phyloP scores from a whole-genome alignment of 768 basidiomycete genomes.

The Pisolithus sp. region DNA sequence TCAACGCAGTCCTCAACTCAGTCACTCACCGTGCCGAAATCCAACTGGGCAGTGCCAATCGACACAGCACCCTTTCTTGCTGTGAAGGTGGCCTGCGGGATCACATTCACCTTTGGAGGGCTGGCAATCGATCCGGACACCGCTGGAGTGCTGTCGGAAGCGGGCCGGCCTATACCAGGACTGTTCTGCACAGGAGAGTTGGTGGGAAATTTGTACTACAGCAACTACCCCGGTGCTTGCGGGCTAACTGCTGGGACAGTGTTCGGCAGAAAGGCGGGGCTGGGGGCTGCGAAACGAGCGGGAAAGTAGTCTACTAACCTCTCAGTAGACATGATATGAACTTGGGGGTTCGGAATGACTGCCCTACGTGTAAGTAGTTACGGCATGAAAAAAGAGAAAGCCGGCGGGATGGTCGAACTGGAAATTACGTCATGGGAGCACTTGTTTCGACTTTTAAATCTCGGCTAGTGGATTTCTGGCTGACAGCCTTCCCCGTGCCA shows the following conservation, averaged over 20 bases:
- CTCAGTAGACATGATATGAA: too few species aligned
- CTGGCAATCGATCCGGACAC: constrained; percentile 52
- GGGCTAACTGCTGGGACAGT: constrained; percentile 61
- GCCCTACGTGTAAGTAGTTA: too few species aligned
- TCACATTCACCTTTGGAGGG: constrained; percentile 72
- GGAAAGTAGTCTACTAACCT: neutral
- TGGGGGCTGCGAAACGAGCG: constrained; percentile 32
- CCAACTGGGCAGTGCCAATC: constrained; percentile 62
- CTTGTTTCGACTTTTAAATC: too few species aligned
- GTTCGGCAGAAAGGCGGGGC: constrained; percentile 54
- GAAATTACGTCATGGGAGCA: too few species aligned
- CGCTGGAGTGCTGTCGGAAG: constrained; percentile 40
- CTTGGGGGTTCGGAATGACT: too few species aligned
- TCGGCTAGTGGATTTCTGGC: too few species aligned
- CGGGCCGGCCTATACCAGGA: constrained; percentile 39
- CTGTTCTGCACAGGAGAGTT: constrained; percentile 66
- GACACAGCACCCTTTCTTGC: constrained; percentile 52
- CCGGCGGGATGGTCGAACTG: too few species aligned
- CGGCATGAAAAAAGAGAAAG: too few species aligned
- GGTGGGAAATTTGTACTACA: constrained; percentile 57
- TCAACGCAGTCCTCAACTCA: constrained; percentile 40
- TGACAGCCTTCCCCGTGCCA: too few species aligned
- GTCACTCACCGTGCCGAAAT: constrained; percentile 44
- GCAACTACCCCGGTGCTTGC: constrained; percentile 67
- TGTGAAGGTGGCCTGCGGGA: constrained; percentile 62